These are phyloP conservation scores for Colletotrichum horii DNA, from an alignment of 2,329 filamentous ascomycete species.

Conservation along the genomic window DNA sequence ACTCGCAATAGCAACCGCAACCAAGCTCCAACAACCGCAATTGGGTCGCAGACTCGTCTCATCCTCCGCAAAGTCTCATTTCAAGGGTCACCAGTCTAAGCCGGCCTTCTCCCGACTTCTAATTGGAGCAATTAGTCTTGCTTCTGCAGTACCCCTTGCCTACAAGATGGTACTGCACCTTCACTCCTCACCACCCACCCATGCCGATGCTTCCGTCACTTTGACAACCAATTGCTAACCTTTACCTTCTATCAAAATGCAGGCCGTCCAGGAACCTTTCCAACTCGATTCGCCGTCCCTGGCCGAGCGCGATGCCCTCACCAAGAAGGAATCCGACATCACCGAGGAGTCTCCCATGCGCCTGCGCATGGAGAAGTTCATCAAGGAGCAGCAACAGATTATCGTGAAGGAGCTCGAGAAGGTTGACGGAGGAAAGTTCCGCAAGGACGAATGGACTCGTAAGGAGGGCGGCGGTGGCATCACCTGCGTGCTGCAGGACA, in stretches of 20 bases:
- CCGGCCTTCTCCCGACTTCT: slow-evolving; percentile 11
- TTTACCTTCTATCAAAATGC: background rate
- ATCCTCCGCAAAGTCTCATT: slow-evolving; percentile 16
- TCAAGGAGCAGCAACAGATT: slow-evolving; percentile 87
- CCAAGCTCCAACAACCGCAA: slow-evolving; percentile 4
- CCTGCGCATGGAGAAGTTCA: slow-evolving; percentile 95
- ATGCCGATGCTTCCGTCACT: background rate
- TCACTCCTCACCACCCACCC: background rate
- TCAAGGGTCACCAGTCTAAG: slow-evolving; percentile 7
- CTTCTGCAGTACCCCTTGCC: slow-evolving; percentile 56
- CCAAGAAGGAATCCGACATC: slow-evolving; percentile 79
- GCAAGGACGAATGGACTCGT: slow-evolving; percentile 84
- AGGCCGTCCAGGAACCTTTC: slow-evolving; percentile 48
- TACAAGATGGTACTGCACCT: slow-evolving; percentile 62
- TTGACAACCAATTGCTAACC: slow-evolving; percentile 12
- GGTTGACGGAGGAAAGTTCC: slow-evolving; percentile 84
- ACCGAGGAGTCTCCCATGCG: slow-evolving; percentile 89
- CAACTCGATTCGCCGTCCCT: slow-evolving; percentile 71
- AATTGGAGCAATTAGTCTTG: slow-evolving; percentile 47
- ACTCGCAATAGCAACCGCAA: slow-evolving; percentile 4
- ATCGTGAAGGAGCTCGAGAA: slow-evolving; percentile 85
- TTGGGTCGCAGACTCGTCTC: slow-evolving; percentile 20
- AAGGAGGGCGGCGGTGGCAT: slow-evolving; percentile 91
- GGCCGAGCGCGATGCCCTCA: slow-evolving; percentile 82
- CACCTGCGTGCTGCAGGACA: slow-evolving; percentile 93